These are phyloP conservation scores for Inosperma sp. DNA, from an alignment of 768 basidiomycete species.

Conservation along the genomic window DNA sequence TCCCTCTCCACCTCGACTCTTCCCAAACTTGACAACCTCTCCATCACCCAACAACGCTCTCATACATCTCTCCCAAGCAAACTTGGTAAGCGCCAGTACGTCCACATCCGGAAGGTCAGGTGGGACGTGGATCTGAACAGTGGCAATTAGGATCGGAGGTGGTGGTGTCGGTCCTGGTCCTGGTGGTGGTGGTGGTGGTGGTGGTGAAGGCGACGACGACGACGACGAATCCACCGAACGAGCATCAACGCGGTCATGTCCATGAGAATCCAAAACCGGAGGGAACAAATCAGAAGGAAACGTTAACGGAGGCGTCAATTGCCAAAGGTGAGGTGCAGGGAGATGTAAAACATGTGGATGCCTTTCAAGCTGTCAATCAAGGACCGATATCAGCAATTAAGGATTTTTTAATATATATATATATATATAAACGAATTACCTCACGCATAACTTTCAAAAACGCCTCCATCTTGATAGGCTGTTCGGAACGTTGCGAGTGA, in stretches of 20 bases:
- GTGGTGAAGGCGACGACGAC: too few relatives aligned
- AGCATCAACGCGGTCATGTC: too few relatives aligned
- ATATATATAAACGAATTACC: constrained; percentile 39
- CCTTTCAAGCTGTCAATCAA: constrained; percentile 69
- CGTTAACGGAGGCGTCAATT: constrained; percentile 59
- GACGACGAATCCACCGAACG: too few relatives aligned
- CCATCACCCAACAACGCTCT: constrained; percentile 52
- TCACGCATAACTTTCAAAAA: constrained; percentile 81
- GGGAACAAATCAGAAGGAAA: constrained; percentile 26
- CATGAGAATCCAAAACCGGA: too few relatives aligned
- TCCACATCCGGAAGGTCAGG: constrained; percentile 64
- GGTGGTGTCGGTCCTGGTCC: neutral
- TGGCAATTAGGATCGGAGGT: constrained; percentile 54
- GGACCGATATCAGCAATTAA: neutral
- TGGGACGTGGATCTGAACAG: constrained; percentile 74
- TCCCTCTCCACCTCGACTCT: neutral
- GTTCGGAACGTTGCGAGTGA: constrained; percentile 76
- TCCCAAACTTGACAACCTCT: constrained; percentile 21
- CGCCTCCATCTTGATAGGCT: constrained; percentile 80
- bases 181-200: too few relatives aligned
- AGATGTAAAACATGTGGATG: constrained; percentile 82
- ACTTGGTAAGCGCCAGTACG: constrained; percentile 64
- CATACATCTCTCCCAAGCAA: constrained; percentile 79
- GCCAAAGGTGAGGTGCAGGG: constrained; percentile 86
- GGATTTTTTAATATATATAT: neutral